Conservation (phyloP, 768 basidiomycete species). For the Hericium alpestre region DNA sequence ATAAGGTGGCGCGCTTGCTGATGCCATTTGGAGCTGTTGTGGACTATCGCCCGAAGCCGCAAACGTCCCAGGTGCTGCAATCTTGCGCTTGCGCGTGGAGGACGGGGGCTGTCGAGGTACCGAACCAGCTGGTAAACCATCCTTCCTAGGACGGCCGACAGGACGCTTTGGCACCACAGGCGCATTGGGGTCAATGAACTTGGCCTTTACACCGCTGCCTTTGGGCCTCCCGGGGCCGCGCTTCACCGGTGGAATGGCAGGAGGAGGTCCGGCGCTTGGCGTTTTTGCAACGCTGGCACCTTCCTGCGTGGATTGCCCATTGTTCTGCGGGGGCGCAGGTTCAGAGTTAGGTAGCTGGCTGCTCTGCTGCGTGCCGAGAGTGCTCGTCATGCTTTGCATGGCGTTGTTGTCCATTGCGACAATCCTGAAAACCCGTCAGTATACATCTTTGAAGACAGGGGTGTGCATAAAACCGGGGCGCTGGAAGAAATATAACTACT, state of each 20-base stretch:
- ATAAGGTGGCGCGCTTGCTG: conserved; percentile 6
- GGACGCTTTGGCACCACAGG: conserved; percentile 62
- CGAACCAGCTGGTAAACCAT: conserved; percentile 71
- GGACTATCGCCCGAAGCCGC: conserved; percentile 7
- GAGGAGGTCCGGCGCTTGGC: neutral
- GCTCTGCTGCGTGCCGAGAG: conserved; percentile 4
- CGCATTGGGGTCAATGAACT: conserved; percentile 22
- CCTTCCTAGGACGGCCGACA: conserved; percentile 72
- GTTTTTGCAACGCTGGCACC: neutral
- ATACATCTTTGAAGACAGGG: too few relatives aligned
- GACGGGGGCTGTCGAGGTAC: conserved; percentile 31
- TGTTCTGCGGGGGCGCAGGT: neutral
- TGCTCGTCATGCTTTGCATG: conserved; percentile 2
- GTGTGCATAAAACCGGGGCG: too few relatives aligned
- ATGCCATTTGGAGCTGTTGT: neutral
- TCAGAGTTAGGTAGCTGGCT: neutral
- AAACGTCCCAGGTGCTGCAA: conserved; percentile 22
- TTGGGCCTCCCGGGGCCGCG: conserved; percentile 70
- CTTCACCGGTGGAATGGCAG: conserved; percentile 31
- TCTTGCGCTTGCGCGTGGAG: conserved; percentile 10
- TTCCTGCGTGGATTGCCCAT: neutral
- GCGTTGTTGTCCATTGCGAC: neutral
- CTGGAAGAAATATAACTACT: too few relatives aligned
- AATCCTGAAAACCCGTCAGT: too few relatives aligned
- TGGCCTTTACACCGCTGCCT: conserved; percentile 63